phyloP scores from a whole-genome alignment of 2,329 filamentous ascomycete species.

The Phialophora verrucosa region DNA sequence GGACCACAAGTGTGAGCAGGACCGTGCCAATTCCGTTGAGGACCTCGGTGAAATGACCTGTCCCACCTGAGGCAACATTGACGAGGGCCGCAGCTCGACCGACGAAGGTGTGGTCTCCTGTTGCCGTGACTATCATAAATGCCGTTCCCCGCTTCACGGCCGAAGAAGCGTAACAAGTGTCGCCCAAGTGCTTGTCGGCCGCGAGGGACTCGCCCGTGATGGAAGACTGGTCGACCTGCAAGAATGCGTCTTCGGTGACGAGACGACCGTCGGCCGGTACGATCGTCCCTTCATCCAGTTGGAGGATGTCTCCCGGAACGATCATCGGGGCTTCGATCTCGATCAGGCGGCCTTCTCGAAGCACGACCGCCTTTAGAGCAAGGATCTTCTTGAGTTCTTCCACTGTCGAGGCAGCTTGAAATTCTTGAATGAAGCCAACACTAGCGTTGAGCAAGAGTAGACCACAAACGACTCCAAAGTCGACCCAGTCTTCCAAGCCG shows the following conservation, averaged over 20 bases:
- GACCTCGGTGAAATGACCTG: constrained; percentile 89
- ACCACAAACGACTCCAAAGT: constrained; percentile 89
- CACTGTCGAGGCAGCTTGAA: constrained; percentile 86
- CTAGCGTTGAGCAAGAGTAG: constrained; percentile 81
- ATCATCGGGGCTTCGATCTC: constrained; percentile 84
- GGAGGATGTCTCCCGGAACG: constrained; percentile 87
- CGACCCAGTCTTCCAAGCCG: constrained; percentile 86
- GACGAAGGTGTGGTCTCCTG: constrained; percentile 88
- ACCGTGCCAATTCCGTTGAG: constrained; percentile 84
- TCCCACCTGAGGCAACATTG: constrained; percentile 72
- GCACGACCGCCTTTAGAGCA: constrained; percentile 83
- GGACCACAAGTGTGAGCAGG: constrained; percentile 77
- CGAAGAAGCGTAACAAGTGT: constrained; percentile 83
- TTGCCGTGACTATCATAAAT: constrained; percentile 80
- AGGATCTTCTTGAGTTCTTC: constrained; percentile 90
- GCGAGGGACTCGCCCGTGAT: constrained; percentile 92
- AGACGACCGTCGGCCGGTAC: constrained; percentile 88
- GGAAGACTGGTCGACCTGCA: constrained; percentile 89
- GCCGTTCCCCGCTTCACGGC: constrained; percentile 89
- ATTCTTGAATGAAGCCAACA: constrained; percentile 89
- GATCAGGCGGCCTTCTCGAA: constrained; percentile 77
- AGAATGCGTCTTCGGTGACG: constrained; percentile 80
- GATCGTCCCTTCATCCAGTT: constrained; percentile 89
- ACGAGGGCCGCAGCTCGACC: constrained; percentile 87
- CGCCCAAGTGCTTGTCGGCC: constrained; percentile 83